Evolutionary conservation across 805 yeast species (phyloP), one percentile per base, ranked within the genome.

Genomic region (Ogataea wickerhamii): DNA sequence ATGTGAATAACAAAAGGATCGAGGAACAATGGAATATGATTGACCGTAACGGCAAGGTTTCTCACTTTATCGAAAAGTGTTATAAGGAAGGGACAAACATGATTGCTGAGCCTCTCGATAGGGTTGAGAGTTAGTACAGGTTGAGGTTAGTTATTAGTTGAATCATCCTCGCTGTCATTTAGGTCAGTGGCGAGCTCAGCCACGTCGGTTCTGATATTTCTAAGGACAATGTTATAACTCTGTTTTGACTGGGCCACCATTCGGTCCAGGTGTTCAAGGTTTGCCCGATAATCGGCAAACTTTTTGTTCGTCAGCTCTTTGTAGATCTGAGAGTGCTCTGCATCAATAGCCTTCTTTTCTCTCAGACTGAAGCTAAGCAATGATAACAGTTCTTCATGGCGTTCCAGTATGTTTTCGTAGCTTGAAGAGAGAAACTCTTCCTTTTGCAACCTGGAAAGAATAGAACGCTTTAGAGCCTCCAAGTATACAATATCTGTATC

Each of bases 381-480:
- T 4, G 48, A 48, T 14, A 66, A 30, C 16, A 64, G 32, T 4
- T 54, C 55, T 31, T 56, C 44, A 33, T 63, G 59, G 40, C 55
- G 56, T 4, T 46, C 47, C 5, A 66, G 36, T 0, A 58, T 22
- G 0, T 21, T 21, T 23, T 60, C 56, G 52, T 57, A 62, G 19
- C 51, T 55, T 13, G 47, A 40, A 3, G 53, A 38, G 3, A 60
- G 11, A 34, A 43, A 60, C 26, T 63, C 66, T 38, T 64, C 61
- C 35, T 64, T 50, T 24, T 67, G 66, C 5, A 64, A 45, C 26
- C 55, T 56, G 22, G 61, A 38, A 14, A 59, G 24, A 17, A 62
- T 34, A 12, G 49, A 47, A 5, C 54, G 36, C 35, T 59, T 59
- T 38, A 55, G 60, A 6, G 40, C 45, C 37, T 56, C 56, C 10